Evolutionary conservation across 2,329 filamentous ascomycete species (phyloP).

Genomic region (Dichotomopilus funicola): DNA sequence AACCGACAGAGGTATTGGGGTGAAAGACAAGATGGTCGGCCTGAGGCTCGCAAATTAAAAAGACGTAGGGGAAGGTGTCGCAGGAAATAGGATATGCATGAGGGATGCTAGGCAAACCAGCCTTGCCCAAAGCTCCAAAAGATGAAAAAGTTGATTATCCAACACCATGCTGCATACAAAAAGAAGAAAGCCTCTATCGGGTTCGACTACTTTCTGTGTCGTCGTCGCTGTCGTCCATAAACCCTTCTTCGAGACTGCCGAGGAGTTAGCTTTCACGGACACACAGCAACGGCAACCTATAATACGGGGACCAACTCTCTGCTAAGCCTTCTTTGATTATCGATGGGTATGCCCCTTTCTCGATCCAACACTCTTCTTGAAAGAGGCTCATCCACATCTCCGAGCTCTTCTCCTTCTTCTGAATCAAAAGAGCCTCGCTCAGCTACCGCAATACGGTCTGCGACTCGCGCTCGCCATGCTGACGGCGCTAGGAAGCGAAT

Average conservation of each 20-base stretch:
- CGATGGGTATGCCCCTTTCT: constrained; percentile 41
- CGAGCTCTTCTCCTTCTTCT: constrained; percentile 64
- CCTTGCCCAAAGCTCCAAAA: too few species aligned
- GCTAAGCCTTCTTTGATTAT: constrained; percentile 52
- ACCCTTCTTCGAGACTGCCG: constrained; percentile 36
- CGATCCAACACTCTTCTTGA: constrained; percentile 35
- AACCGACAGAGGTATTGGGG: too few species aligned
- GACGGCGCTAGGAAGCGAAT: constrained; percentile 39
- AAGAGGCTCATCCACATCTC: constrained; percentile 48
- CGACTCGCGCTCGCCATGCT: constrained; percentile 41
- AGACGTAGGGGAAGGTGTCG: too few species aligned
- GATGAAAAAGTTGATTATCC: not conserved
- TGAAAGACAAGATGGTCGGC: too few species aligned
- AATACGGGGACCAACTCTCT: constrained; percentile 52
- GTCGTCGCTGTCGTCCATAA: constrained; percentile 41
- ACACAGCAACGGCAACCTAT: not conserved
- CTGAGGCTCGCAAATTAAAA: too few species aligned
- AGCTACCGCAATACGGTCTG: constrained; percentile 35
- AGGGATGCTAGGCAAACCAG: too few species aligned
- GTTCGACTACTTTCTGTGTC: constrained; percentile 22
- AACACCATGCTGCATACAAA: not conserved
- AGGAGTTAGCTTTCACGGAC: constrained; percentile 8
- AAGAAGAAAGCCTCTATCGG: not conserved
- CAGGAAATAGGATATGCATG: too few species aligned
- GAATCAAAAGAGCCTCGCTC: constrained; percentile 44